Evolutionary conservation across 192 early-diverging fungal species (phyloP).

Genomic region (Coemansia sp.): DNA sequence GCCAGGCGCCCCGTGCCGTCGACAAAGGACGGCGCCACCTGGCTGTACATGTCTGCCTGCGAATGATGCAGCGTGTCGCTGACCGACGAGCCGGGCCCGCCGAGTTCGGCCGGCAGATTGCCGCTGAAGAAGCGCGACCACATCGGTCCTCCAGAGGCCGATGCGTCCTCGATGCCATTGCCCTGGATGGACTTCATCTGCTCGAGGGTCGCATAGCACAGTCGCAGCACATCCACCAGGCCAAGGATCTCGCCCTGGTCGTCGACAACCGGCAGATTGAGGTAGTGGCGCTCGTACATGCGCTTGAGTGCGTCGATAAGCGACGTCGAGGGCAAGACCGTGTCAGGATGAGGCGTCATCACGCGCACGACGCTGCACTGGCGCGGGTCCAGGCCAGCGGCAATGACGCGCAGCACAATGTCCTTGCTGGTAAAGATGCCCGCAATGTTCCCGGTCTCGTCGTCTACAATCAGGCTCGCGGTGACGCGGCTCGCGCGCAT

Average conservation of each 20-base stretch:
- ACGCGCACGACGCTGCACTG: constrained; percentile 93
- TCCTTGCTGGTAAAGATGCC: constrained; percentile 94
- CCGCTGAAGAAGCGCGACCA: constrained; percentile 80
- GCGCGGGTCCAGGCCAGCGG: constrained; percentile 80
- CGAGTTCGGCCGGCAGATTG: constrained; percentile 57
- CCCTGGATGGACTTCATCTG: constrained; percentile 69
- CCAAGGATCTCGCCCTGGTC: constrained; percentile 69
- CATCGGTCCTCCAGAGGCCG: constrained; percentile 56
- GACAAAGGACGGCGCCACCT: constrained; percentile 44
- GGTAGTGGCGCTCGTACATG: constrained; percentile 85
- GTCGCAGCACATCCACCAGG: constrained; percentile 76
- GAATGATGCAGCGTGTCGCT: constrained; percentile 60
- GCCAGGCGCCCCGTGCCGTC: constrained; percentile 40
- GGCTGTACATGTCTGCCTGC: constrained; percentile 26
- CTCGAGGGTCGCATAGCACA: constrained; percentile 80
- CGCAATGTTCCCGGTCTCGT: constrained; percentile 60
- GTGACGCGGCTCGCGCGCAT: constrained; percentile 74
- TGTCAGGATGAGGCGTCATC: constrained; percentile 92
- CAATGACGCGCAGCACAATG: constrained; percentile 83
- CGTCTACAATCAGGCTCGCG: constrained; percentile 72
- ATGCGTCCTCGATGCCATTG: constrained; percentile 18
- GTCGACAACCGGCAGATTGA: constrained; percentile 78
- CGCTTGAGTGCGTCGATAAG: constrained; percentile 79
- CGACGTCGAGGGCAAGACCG: constrained; percentile 64
- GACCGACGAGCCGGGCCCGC: constrained; percentile 61